Evolutionary conservation across 768 basidiomycete species (phyloP).

Genomic region (Hygrocybe punicea): DNA sequence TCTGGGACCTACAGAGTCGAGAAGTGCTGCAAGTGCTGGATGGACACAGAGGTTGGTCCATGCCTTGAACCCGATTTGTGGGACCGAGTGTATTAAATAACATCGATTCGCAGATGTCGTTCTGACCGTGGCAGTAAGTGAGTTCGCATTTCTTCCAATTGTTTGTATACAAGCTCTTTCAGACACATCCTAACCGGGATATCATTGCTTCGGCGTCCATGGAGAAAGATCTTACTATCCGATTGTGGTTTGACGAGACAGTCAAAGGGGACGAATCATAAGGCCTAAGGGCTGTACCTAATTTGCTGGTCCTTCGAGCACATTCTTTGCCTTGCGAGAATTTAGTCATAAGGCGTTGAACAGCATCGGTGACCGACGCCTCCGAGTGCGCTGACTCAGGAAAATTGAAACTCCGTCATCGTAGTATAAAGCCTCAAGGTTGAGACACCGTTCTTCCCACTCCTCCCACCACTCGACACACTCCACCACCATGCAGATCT

Average conservation of each 20-base stretch:
- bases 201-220: slow-evolving; percentile 87
- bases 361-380: background rate
- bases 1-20: slow-evolving; percentile 87
- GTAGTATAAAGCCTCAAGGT: background rate
- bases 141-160: slow-evolving; percentile 11
- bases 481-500: slow-evolving; percentile 65
- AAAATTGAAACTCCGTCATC: background rate
- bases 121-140: slow-evolving; percentile 68
- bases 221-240: slow-evolving; percentile 84
- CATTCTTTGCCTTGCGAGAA: too few species aligned
- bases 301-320: too few species aligned
- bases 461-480: background rate
- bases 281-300: slow-evolving; percentile 63
- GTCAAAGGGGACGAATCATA: slow-evolving; percentile 46
- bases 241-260: slow-evolving; percentile 76
- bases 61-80: slow-evolving; percentile 4
- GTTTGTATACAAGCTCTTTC: slow-evolving; percentile 5
- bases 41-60: slow-evolving; percentile 68
- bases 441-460: background rate
- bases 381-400: background rate
- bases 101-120: slow-evolving; percentile 51
- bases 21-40: slow-evolving; percentile 71
- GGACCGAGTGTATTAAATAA: background rate
- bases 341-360: background rate
- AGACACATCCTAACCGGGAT: slow-evolving; percentile 73